Conservation (phyloP, 164 flowering plant genomes). For the Echeveria elegans region DNA sequence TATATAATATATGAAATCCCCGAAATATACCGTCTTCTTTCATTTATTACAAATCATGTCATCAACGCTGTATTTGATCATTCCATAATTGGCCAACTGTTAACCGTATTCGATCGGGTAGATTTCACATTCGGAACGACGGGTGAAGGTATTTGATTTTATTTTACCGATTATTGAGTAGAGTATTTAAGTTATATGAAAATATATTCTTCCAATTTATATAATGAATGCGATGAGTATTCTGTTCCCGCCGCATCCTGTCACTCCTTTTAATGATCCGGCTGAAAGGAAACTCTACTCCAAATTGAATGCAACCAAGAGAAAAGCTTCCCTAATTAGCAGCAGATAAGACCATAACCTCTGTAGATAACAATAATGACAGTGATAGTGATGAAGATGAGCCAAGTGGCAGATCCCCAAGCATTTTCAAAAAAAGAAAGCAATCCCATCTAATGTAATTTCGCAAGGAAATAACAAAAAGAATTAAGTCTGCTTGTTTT, state of each 20-base stretch:
- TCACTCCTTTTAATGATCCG: constrained; percentile 7
- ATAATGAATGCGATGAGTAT: not conserved
- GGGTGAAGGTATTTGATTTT: too few relatives aligned
- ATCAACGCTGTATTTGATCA: too few relatives aligned
- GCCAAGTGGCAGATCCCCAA: constrained; percentile 42
- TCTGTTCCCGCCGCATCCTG: too few relatives aligned
- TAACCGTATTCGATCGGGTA: too few relatives aligned
- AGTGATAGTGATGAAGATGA: constrained; percentile 38
- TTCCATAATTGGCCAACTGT: too few relatives aligned
- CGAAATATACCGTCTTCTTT: too few relatives aligned
- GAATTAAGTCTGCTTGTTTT: constrained; percentile 21
- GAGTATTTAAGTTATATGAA: too few relatives aligned
- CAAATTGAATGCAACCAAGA: constrained; percentile 36
- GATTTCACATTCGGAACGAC: too few relatives aligned
- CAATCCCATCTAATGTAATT: constrained; percentile 10
- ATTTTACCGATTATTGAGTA: too few relatives aligned
- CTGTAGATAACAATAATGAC: constrained; percentile 18
- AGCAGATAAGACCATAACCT: constrained; percentile 22
- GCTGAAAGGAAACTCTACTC: constrained; percentile 15
- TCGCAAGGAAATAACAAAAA: constrained; percentile 24
- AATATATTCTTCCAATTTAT: too few relatives aligned
- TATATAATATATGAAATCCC: too few relatives aligned
- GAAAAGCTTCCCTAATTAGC: constrained; percentile 23
- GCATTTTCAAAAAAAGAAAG: constrained; percentile 49
- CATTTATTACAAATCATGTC: too few relatives aligned